A percentile compares a stretch with the other conserved stretches of the same genome.
Conservation (phyloP, 2,329 filamentous ascomycete genomes). For the Venturia effusa region DNA sequence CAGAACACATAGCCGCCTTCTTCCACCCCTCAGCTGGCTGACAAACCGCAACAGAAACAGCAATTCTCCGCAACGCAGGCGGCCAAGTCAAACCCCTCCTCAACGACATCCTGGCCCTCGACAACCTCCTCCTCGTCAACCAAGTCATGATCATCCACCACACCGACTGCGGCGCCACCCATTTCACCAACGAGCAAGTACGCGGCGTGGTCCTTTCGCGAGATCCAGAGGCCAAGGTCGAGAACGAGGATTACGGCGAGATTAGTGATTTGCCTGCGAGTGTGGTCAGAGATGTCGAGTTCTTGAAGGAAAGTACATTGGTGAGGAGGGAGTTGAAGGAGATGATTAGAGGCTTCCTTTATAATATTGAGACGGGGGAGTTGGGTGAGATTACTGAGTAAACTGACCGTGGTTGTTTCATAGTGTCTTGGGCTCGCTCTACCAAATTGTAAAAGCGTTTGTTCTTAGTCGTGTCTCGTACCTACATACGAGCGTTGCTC, state of each 20-base stretch:
- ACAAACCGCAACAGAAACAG: constrained; percentile 9
- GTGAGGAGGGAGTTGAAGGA: constrained; percentile 8
- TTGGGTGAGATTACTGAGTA: background rate
- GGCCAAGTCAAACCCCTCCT: constrained; percentile 17
- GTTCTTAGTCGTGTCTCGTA: background rate
- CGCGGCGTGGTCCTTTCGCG: background rate
- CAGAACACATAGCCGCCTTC: background rate
- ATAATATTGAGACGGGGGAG: constrained; percentile 8
- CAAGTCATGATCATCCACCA: constrained; percentile 14
- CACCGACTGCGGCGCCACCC: constrained; percentile 10
- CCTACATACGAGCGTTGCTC: background rate
- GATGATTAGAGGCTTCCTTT: background rate
- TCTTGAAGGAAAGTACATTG: constrained; percentile 1
- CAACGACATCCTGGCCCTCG: constrained; percentile 17
- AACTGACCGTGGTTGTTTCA: background rate
- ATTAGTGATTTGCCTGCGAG: constrained; percentile 7
- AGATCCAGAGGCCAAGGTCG: background rate
- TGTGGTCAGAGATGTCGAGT: background rate
- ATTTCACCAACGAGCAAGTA: constrained; percentile 6
- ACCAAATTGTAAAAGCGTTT: background rate
- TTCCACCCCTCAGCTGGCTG: background rate
- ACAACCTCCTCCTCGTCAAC: constrained; percentile 15
- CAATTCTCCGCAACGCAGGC: constrained; percentile 17
- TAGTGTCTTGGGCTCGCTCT: background rate
- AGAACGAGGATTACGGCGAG: background rate